Base-by-base conservation (phyloP, 148 eudicot genomes). In the Camellia lanceoleosa region DNA sequence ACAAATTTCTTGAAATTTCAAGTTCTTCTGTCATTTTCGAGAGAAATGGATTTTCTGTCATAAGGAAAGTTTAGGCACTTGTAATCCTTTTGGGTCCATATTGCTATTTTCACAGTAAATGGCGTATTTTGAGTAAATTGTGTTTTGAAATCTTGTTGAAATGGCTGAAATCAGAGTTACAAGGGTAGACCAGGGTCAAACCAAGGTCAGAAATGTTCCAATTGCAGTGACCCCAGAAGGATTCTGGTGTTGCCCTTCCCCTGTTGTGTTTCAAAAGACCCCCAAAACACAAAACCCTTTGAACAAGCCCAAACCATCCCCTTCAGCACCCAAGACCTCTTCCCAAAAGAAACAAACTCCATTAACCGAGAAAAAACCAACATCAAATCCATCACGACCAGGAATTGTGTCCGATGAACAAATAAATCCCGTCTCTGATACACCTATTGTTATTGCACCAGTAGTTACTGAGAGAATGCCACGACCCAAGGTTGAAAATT, bases 171-270 rank as follows among this genome's bases (percentile, higher is more conserved):
- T 90, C 20, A 92, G 89, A 85, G 54, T 88, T 38, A 51, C 84
- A 11, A 88, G 67, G 61, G 74, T 79, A 76, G 89, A 90, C 56
- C 84, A 86, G 74, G 89, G 88, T 11, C 94, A 88, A 78, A 82
- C 93, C 74, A 92, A 92, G 76, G 85, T 94, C 59, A 89, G 83
- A 74, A 94, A 81, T 83, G 98, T 94, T 30, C 98, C 98, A 71
- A 92, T 94, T 79, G 98, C 94, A 47, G 98, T 94, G 62, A 94
- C 98, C 49, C 97, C 98, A 20, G 98, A 94, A 41, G 98, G 98
- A 14, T 94, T 94, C 68, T 94, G 98, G 98, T 94, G 98, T 20
- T 94, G 98, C 44, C 97, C 98, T 60, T 89, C 98, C 30, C 97
- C 98, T 30, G 91, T 83, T 66, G 94, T 77, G 52, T 92, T 92